Evolutionary conservation across 352 stramenopile species (phyloP).

Genomic region (Pythium rhizo-oryzae): DNA sequence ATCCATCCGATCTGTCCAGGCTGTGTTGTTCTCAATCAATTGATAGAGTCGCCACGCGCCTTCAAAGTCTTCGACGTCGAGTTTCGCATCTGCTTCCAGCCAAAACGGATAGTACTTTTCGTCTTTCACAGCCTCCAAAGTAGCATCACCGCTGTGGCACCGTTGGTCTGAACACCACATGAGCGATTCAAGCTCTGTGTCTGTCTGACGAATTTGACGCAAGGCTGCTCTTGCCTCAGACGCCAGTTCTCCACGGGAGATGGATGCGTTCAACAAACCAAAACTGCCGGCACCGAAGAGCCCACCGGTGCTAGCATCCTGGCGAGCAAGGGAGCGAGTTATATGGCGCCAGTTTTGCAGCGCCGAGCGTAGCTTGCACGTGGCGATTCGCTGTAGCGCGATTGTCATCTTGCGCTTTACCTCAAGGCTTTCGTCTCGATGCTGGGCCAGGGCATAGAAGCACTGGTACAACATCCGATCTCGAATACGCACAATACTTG

Average conservation of each 20-base stretch:
- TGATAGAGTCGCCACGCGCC: slow-evolving; percentile 49
- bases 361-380: slow-evolving; percentile 32
- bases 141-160: neutral
- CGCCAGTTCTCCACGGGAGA: slow-evolving; percentile 52
- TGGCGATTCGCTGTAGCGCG: slow-evolving; percentile 34
- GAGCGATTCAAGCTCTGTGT: slow-evolving; percentile 39
- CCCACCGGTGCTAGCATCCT: slow-evolving; percentile 11
- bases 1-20: slow-evolving; percentile 47
- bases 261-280: slow-evolving; percentile 45
- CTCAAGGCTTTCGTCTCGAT: slow-evolving; percentile 38
- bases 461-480: slow-evolving; percentile 46
- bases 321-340: slow-evolving; percentile 10
- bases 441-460: slow-evolving; percentile 54
- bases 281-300: slow-evolving; percentile 48
- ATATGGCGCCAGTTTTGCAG: slow-evolving; percentile 38
- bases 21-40: slow-evolving; percentile 38
- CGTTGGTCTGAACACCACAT: slow-evolving; percentile 47
- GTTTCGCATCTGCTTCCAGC: slow-evolving; percentile 61
- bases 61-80: slow-evolving; percentile 55
- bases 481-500: slow-evolving; percentile 42
- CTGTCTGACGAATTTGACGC: slow-evolving; percentile 44
- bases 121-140: slow-evolving; percentile 6
- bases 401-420: slow-evolving; percentile 44
- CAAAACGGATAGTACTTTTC: slow-evolving; percentile 51
- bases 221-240: slow-evolving; percentile 50